These are phyloP conservation scores for Talinum fruticosum DNA, from an alignment of 148 eudicot genomes.

Conservation along the genomic window DNA sequence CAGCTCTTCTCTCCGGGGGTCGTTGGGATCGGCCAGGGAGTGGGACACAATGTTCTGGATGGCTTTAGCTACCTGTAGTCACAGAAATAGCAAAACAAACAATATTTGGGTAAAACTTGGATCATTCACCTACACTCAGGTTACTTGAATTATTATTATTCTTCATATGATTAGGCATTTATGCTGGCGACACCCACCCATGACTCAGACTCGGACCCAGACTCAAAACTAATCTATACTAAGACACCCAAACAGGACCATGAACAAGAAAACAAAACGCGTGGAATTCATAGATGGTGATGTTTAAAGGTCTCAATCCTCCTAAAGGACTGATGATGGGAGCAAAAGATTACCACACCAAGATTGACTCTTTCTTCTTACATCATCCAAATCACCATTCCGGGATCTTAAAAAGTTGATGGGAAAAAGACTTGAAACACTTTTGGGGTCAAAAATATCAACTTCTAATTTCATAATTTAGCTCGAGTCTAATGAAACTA, in stretches of 20 bases:
- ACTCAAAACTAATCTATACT: not conserved
- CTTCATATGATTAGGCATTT: no score
- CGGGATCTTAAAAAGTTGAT: not conserved
- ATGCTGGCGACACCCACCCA: not conserved
- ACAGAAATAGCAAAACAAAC: constrained; percentile 24
- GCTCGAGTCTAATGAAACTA: no score
- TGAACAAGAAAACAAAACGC: not conserved
- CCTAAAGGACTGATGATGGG: constrained; percentile 15
- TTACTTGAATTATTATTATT: not conserved
- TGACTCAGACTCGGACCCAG: no score
- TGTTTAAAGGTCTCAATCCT: constrained; percentile 14
- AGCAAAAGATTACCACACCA: constrained; percentile 10
- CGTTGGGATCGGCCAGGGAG: constrained; percentile 25
- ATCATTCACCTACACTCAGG: constrained; percentile 17
- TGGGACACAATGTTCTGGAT: constrained; percentile 49
- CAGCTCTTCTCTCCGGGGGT: constrained; percentile 50
- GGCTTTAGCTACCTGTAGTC: constrained; percentile 70
- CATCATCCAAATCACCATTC: constrained; percentile 7
- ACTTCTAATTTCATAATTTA: no score
- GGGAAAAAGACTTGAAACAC: not conserved
- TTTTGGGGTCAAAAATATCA: no score
- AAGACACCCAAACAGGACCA: not conserved
- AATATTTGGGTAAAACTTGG: constrained; percentile 52
- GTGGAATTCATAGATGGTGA: constrained; percentile 12
- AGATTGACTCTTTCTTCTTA: not conserved